These are phyloP conservation scores for Aspergillus felis DNA, from an alignment of 2,329 filamentous ascomycete genomes.

Conservation along the genomic window DNA sequence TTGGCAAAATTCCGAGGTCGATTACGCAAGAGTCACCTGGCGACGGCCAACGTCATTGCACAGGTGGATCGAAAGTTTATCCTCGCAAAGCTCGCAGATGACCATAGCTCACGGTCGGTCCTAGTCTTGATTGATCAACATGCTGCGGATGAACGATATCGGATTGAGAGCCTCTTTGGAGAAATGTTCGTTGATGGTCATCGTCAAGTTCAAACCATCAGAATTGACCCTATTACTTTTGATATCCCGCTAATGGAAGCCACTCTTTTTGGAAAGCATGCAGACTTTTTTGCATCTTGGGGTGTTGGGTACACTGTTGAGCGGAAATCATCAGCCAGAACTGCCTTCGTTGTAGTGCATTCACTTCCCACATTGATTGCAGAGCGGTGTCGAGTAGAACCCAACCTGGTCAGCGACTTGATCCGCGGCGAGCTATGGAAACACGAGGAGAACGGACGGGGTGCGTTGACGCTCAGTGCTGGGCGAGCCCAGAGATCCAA, in stretches of 20 bases:
- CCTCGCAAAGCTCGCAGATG: slow-evolving; percentile 54
- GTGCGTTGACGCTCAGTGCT: not conserved
- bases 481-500: slow-evolving; percentile 2
- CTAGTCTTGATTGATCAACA: slow-evolving; percentile 88
- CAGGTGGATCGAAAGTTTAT: slow-evolving; percentile 94
- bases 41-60: slow-evolving; percentile 61
- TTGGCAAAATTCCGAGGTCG: slow-evolving; percentile 30
- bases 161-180: slow-evolving; percentile 68
- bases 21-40: slow-evolving; percentile 61
- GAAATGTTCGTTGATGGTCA: slow-evolving; percentile 43
- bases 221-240: slow-evolving; percentile 54
- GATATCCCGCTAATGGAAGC: slow-evolving; percentile 61
- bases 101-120: slow-evolving; percentile 23
- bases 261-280: slow-evolving; percentile 53
- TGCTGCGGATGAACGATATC: slow-evolving; percentile 84
- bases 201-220: slow-evolving; percentile 20
- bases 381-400: slow-evolving; percentile 71
- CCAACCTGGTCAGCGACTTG: slow-evolving; percentile 67
- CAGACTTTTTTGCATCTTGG: slow-evolving; percentile 64
- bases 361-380: slow-evolving; percentile 67
- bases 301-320: slow-evolving; percentile 63
- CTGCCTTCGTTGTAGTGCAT: slow-evolving; percentile 45
- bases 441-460: slow-evolving; percentile 46
- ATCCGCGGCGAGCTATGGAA: slow-evolving; percentile 72
- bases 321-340: slow-evolving; percentile 5